Conservation (phyloP, 352 stramenopile species). For the Globisporangium lucens region DNA sequence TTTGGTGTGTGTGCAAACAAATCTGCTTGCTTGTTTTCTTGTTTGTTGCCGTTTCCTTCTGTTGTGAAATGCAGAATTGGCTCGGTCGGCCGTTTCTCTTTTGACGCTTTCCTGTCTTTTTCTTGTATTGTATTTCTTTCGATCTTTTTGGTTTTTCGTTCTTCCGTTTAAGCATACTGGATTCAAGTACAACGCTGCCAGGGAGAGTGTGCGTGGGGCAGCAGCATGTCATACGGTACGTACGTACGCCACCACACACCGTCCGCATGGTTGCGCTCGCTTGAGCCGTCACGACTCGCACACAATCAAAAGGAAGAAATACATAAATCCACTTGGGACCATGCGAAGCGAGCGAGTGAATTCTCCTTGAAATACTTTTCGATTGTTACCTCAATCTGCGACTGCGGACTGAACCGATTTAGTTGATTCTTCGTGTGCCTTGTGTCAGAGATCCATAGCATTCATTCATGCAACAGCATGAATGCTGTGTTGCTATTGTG, state of each 20-base stretch:
- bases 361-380: not conserved
- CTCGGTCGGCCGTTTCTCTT: not conserved
- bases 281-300: not conserved
- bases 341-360: not conserved
- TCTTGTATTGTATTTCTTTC: conserved; percentile 12
- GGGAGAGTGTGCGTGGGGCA: not conserved
- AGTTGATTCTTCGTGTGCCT: not conserved
- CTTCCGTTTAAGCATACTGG: not conserved
- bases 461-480: too few relatives aligned
- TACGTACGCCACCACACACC: too few relatives aligned
- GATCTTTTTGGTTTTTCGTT: conserved; percentile 4
- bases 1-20: not conserved
- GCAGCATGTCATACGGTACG: not conserved
- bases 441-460: not conserved
- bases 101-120: not conserved
- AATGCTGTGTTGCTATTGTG: not conserved
- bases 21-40: not conserved
- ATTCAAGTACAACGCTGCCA: not conserved
- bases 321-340: not conserved
- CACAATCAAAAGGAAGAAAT: not conserved
- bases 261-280: not conserved
- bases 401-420: not conserved
- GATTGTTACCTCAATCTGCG: not conserved
- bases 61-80: not conserved
- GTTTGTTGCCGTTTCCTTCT: not conserved